These are phyloP conservation scores for Penicillium sp. DNA, from an alignment of 2,329 filamentous ascomycete genomes.

Conservation along the genomic window DNA sequence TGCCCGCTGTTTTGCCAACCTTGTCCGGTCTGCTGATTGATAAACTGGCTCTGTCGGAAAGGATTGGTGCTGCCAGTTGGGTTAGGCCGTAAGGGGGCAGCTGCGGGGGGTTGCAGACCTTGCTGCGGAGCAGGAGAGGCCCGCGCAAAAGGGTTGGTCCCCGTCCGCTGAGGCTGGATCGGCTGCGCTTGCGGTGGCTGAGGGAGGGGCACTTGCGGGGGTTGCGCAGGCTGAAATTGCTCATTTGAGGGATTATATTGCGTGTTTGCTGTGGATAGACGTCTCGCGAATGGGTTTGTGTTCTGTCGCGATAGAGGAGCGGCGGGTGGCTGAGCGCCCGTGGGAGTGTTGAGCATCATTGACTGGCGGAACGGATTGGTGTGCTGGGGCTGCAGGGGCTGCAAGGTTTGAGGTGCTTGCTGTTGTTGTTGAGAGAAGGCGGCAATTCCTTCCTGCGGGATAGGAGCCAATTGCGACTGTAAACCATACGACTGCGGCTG, in stretches of 20 bases:
- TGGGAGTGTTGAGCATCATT: slow-evolving; percentile 61
- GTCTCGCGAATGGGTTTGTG: slow-evolving; percentile 85
- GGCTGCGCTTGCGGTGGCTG: slow-evolving; percentile 39
- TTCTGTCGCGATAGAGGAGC: slow-evolving; percentile 60
- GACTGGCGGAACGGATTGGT: slow-evolving; percentile 96
- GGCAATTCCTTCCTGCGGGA: slow-evolving; percentile 51
- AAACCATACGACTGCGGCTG: slow-evolving; percentile 61
- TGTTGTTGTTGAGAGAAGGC: slow-evolving; percentile 45
- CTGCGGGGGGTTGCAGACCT: slow-evolving; percentile 32
- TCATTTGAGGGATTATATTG: slow-evolving; percentile 27
- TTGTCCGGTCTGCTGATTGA: slow-evolving; percentile 82
- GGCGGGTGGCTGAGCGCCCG: slow-evolving; percentile 52
- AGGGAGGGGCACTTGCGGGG: slow-evolving; percentile 38
- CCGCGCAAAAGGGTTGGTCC: slow-evolving; percentile 70
- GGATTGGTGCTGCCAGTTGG: slow-evolving; percentile 90
- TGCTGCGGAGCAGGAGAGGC: slow-evolving; percentile 42
- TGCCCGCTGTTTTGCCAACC: slow-evolving; percentile 78
- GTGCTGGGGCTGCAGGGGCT: slow-evolving; percentile 44
- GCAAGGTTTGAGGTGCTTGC: slow-evolving; percentile 37
- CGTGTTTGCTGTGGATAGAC: slow-evolving; percentile 38
- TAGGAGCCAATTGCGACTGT: slow-evolving; percentile 45
- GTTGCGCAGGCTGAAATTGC: slow-evolving; percentile 24
- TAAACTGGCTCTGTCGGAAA: slow-evolving; percentile 86
- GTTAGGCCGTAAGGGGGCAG: slow-evolving; percentile 64
- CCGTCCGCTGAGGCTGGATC: slow-evolving; percentile 61